These are phyloP conservation scores for Pythium apleroticum DNA, from an alignment of 352 stramenopile genomes.

Conservation along the genomic window DNA sequence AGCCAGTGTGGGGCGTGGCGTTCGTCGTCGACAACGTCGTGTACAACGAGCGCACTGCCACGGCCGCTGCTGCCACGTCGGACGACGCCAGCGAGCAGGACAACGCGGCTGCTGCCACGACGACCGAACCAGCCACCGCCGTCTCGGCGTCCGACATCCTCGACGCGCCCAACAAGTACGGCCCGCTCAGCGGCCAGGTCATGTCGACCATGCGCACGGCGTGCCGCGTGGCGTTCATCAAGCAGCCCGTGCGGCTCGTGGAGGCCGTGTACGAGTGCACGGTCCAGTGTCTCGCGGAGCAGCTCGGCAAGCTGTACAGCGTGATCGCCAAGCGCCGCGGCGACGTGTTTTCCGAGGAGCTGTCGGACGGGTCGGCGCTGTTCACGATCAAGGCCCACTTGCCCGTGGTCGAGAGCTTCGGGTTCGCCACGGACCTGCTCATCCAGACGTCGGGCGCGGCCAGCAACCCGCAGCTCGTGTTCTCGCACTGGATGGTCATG, in stretches of 20 bases:
- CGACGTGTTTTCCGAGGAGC: constrained; percentile 86
- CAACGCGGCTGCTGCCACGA: neutral
- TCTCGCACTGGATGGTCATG: constrained; percentile 94
- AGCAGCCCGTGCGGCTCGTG: constrained; percentile 87
- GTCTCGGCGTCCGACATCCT: neutral
- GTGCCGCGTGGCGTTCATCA: constrained; percentile 76
- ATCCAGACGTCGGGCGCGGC: constrained; percentile 94
- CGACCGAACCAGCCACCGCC: neutral
- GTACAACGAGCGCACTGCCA: constrained; percentile 31
- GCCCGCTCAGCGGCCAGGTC: constrained; percentile 74
- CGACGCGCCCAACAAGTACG: constrained; percentile 36
- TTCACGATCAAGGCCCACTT: constrained; percentile 94
- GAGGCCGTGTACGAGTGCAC: constrained; percentile 91
- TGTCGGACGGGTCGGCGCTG: constrained; percentile 92
- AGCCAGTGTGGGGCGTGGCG: constrained; percentile 89
- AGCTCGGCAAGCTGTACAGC: constrained; percentile 94
- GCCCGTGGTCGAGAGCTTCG: constrained; percentile 94
- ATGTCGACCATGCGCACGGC: constrained; percentile 79
- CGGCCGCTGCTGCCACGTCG: constrained; percentile 21
- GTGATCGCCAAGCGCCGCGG: constrained; percentile 93
- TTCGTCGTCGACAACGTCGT: constrained; percentile 88
- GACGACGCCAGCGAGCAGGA: neutral
- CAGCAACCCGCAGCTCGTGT: constrained; percentile 95
- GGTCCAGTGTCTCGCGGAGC: constrained; percentile 85
- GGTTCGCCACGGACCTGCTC: constrained; percentile 92